Conservation (phyloP, 2,329 filamentous ascomycete species). For the Daldinia sp. region DNA sequence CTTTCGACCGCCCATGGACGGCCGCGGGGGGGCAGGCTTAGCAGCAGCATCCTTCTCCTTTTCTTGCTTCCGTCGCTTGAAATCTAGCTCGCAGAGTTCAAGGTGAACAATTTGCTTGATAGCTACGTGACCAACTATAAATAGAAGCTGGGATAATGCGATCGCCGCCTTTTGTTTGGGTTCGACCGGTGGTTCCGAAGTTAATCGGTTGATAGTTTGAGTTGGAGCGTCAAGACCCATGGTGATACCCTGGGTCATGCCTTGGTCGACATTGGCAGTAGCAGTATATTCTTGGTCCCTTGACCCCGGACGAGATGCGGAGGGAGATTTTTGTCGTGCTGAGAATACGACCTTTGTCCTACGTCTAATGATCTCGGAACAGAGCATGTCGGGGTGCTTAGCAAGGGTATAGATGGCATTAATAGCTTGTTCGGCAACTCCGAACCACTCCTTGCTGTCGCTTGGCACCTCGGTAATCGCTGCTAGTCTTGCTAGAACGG, state of each 20-base stretch:
- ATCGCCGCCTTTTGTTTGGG: slow-evolving; percentile 74
- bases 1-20: slow-evolving; percentile 44
- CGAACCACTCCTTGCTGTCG: slow-evolving; percentile 94
- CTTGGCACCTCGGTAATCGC: slow-evolving; percentile 86
- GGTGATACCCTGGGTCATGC: slow-evolving; percentile 48
- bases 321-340: slow-evolving; percentile 51
- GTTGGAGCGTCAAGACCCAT: slow-evolving; percentile 45
- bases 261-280: slow-evolving; percentile 45
- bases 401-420: slow-evolving; percentile 93
- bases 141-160: slow-evolving; percentile 87
- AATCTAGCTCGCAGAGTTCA: slow-evolving; percentile 96
- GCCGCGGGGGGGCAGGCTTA: slow-evolving; percentile 50
- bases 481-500: slow-evolving; percentile 81
- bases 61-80: slow-evolving; percentile 93
- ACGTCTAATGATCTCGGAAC: slow-evolving; percentile 86
- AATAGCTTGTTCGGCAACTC: slow-evolving; percentile 94
- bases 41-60: slow-evolving; percentile 72
- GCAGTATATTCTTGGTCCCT: slow-evolving; percentile 54
- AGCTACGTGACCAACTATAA: slow-evolving; percentile 94
- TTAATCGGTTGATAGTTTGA: slow-evolving; percentile 42
- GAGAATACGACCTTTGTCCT: slow-evolving; percentile 86
- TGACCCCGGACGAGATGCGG: slow-evolving; percentile 57
- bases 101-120: slow-evolving; percentile 99
- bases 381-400: slow-evolving; percentile 92
- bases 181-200: slow-evolving; percentile 49